Conservation (phyloP, 495 filamentous ascomycete species). For the Aspergillus indologenus region DNA sequence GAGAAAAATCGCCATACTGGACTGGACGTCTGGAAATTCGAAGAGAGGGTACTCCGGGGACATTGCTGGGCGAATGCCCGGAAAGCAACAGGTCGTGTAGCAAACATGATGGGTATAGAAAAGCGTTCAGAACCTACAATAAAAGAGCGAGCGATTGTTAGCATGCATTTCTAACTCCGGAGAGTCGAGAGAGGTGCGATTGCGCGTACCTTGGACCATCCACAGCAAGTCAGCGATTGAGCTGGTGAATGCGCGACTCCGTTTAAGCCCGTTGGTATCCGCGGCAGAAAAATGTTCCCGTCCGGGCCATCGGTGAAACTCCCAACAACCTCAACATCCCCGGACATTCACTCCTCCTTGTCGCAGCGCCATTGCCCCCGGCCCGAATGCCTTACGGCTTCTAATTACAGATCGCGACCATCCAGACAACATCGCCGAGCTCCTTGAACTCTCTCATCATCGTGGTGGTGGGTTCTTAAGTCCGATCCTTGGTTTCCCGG, state of each 20-base stretch:
- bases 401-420: slow-evolving; percentile 9
- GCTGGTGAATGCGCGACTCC: slow-evolving; percentile 2
- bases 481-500: slow-evolving; percentile 23
- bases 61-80: slow-evolving; percentile 30
- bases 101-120: slow-evolving; percentile 28
- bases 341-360: slow-evolving; percentile 14
- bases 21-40: slow-evolving; percentile 12
- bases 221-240: background rate
- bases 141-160: background rate
- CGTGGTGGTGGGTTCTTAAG: slow-evolving; percentile 33
- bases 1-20: slow-evolving; percentile 35
- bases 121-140: no score
- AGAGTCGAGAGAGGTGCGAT: background rate
- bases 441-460: slow-evolving; percentile 15
- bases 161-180: background rate
- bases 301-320: slow-evolving; percentile 46
- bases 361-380: slow-evolving; percentile 9
- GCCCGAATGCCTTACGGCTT: slow-evolving; percentile 6
- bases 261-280: slow-evolving; percentile 19
- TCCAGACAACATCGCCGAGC: background rate
- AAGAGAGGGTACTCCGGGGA: slow-evolving; percentile 16
- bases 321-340: slow-evolving; percentile 43
- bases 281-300: slow-evolving; percentile 50
- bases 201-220: background rate
- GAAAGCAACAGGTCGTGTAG: slow-evolving; percentile 24